These are phyloP conservation scores for Oryza nivara DNA, from an alignment of 176 grass and related monocot genomes.

Conservation along the genomic window DNA sequence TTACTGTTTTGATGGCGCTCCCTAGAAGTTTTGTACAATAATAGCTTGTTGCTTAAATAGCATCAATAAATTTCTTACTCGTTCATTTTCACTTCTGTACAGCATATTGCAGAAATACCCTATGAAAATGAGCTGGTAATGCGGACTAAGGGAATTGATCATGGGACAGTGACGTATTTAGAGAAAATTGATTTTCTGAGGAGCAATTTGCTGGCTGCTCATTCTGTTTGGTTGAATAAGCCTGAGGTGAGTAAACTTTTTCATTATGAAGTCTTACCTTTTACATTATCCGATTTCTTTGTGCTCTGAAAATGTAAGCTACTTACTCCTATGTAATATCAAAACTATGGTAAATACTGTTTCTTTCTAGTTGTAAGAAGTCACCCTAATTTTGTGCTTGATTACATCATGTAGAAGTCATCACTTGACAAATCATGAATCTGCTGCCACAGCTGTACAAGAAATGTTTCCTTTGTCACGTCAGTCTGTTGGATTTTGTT, in stretches of 20 bases:
- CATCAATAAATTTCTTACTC: neutral
- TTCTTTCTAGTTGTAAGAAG: slow-evolving; percentile 5
- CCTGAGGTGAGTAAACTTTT: slow-evolving; percentile 62
- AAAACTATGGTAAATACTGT: slow-evolving; percentile 15
- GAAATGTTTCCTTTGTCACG: slow-evolving; percentile 9
- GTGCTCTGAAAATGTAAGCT: no score
- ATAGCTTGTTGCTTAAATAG: neutral
- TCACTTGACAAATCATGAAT: slow-evolving; percentile 5
- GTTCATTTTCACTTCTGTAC: slow-evolving; percentile 32
- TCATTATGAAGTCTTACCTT: neutral
- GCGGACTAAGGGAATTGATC: slow-evolving; percentile 72
- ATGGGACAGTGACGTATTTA: slow-evolving; percentile 93
- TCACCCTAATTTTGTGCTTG: neutral
- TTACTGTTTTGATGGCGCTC: neutral
- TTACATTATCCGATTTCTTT: neutral
- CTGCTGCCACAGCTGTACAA: neutral
- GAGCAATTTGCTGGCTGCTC: slow-evolving; percentile 81
- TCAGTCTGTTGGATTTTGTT: neutral
- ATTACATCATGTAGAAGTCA: neutral
- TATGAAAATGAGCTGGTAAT: slow-evolving; percentile 86
- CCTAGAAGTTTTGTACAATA: slow-evolving; percentile 5
- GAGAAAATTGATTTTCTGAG: slow-evolving; percentile 86
- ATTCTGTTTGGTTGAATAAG: slow-evolving; percentile 91
- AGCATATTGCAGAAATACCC: slow-evolving; percentile 95
- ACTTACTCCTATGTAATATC: neutral